A percentile compares a stretch with the other conserved stretches of the same genome.
These are phyloP conservation scores for Phaffia australis DNA, from an alignment of 768 basidiomycete genomes.

Conservation along the genomic window DNA sequence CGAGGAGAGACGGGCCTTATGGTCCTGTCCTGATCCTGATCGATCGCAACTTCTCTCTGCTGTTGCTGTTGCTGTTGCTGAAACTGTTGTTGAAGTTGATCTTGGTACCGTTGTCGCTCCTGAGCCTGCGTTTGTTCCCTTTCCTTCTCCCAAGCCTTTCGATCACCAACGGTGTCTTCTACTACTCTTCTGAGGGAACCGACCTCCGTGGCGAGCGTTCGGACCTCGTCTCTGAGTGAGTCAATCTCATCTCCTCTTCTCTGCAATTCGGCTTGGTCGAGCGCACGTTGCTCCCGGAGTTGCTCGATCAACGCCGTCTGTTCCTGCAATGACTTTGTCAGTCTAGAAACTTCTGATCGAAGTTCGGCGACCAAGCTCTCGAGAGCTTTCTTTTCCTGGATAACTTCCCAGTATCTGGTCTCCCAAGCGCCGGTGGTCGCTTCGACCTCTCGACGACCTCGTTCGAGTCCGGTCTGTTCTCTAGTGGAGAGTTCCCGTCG, in stretches of 20 bases:
- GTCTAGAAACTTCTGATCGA: slow-evolving; percentile 60
- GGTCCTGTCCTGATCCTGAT: not conserved
- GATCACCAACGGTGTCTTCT: slow-evolving; percentile 70
- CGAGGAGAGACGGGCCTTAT: not conserved
- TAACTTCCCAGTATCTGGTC: slow-evolving; percentile 57
- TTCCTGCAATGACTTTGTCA: slow-evolving; percentile 61
- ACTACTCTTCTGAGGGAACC: slow-evolving; percentile 76
- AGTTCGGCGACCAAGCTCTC: slow-evolving; percentile 67
- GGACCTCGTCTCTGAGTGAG: slow-evolving; percentile 61
- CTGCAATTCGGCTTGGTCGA: slow-evolving; percentile 16
- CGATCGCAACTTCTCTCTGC: not conserved
- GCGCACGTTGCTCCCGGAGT: slow-evolving; percentile 26
- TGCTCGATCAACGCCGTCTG: slow-evolving; percentile 55
- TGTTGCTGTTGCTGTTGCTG: not conserved
- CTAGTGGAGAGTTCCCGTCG: slow-evolving; percentile 43
- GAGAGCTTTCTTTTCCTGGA: slow-evolving; percentile 85
- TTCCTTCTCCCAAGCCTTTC: slow-evolving; percentile 47
- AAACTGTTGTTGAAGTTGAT: too few relatives aligned
- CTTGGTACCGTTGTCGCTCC: slow-evolving; percentile 1
- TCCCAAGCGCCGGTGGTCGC: slow-evolving; percentile 30
- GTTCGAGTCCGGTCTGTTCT: slow-evolving; percentile 37
- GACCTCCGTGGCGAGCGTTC: slow-evolving; percentile 71
- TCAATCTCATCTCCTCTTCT: slow-evolving; percentile 48
- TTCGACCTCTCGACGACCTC: slow-evolving; percentile 43
- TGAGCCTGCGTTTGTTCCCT: slow-evolving; percentile 32